These are phyloP conservation scores for Monosporozyma servazzii DNA, from an alignment of 805 yeast genomes.

Conservation along the genomic window DNA sequence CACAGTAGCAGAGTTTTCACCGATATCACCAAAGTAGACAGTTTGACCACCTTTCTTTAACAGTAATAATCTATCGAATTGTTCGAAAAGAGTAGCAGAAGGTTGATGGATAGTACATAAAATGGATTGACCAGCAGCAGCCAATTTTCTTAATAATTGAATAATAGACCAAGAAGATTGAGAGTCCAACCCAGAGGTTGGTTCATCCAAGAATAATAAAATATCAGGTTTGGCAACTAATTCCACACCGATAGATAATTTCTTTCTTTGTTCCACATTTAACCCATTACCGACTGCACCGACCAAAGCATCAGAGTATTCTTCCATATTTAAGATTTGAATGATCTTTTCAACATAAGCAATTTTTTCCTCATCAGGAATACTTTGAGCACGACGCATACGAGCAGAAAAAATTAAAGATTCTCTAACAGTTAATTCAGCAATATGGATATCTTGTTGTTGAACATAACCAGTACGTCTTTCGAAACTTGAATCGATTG, in stretches of 20 bases:
- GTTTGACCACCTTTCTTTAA: conserved; percentile 63
- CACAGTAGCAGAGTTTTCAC: conserved; percentile 43
- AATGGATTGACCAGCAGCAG: conserved; percentile 58
- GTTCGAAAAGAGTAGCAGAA: conserved; percentile 51
- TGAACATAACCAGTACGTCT: conserved; percentile 61
- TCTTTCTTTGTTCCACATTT: conserved; percentile 52
- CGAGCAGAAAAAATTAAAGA: conserved; percentile 55
- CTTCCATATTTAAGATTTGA: conserved; percentile 50
- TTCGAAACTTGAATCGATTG: conserved; percentile 43
- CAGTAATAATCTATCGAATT: conserved; percentile 52
- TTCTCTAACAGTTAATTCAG: conserved; percentile 59
- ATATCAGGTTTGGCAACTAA: conserved; percentile 53
- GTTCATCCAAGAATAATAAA: conserved; percentile 52
- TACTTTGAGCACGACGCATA: conserved; percentile 47
- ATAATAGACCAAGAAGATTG: conserved; percentile 54
- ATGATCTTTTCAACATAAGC: conserved; percentile 57
- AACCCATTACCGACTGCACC: conserved; percentile 59
- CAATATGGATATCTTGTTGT: conserved; percentile 61
- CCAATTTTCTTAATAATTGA: conserved; percentile 46
- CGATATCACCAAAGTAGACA: conserved; percentile 61
- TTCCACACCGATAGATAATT: conserved; percentile 54
- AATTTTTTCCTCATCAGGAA: conserved; percentile 44
- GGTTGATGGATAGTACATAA: conserved; percentile 66
- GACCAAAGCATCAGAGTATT: conserved; percentile 60
- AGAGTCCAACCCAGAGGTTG: conserved; percentile 56